Evolutionary conservation across 2,329 filamentous ascomycete genomes (phyloP), one percentile per base, ranked within the genome.

Genomic region (Aureobasidium sp.): DNA sequence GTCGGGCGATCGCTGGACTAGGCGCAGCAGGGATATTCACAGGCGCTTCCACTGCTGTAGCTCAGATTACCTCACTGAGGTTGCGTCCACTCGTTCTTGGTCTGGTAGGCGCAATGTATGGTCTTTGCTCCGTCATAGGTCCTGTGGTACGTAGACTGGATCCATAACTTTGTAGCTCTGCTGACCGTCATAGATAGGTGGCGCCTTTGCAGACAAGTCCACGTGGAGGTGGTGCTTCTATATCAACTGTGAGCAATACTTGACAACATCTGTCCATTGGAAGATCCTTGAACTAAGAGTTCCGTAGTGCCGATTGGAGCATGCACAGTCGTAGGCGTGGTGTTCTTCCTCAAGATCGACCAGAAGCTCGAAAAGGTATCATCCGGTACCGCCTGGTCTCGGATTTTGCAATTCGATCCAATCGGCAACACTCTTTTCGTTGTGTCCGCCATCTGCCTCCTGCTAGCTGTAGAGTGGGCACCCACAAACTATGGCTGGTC

Each of bases 201-300:
- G 74, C 47, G 72, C 68, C 7, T 72, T 72, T 50, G 72, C 74
- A 65, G 70, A 75, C 64, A 61, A 68, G 54, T 66, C 77, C 1
- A 73, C 75, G 17, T 80, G 78, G 78, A 68, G 78, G 8, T 79
- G 77, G 77, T 81, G 75, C 65, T 79, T 79, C 69, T 79, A 76
- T 61, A 80, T 82, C 68, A 82, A 83, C 65, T 17, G 45, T 19
- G 22, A 11, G 29, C 12, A 14, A 59, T 71, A 64, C 79, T 79
- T 70, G 80, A 77, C 62, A 40, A 81, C 82, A 68, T 82, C 83
- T 65, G 70, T 24, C 9, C n/a, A n/a, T n/a, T n/a, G n/a, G n/a
- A n/a, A n/a, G n/a, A n/a, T n/a, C n/a, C n/a, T n/a, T n/a, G n/a
- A n/a, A n/a, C n/a, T n/a, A n/a, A n/a, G n/a, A n/a, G n/a, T n/a